Evolutionary conservation across 2,329 filamentous ascomycete genomes (phyloP), one percentile per base, ranked within the genome.

Genomic region (Talaromyces sp.): DNA sequence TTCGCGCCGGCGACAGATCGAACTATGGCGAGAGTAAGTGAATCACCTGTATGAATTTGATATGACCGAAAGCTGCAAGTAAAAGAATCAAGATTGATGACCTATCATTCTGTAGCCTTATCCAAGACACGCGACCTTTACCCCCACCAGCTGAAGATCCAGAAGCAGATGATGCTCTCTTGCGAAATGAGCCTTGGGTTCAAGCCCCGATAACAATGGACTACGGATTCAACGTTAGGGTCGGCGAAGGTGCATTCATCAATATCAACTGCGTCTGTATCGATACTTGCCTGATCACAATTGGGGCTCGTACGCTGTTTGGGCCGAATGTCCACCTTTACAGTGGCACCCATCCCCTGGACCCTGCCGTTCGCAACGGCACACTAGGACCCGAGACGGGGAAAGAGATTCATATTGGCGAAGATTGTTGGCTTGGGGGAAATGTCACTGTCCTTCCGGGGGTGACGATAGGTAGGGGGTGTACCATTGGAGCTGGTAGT

Each of bases 401-500:
- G 0, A 84, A 83, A 64, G 83, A 88, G 9, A 89, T 96, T 61
- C 81, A 78, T 35, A 84, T 96, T 55, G 89, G 87, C 0, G 86
- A 91, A 63, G 91, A 96, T 75, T 89, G 89, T 73, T 91, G 89
- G 89, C 73, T 93, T 31, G 89, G 86, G 1, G 88, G 88, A 0
- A 87, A 86, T 66, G 85, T 84, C 5, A 83, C 79, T 21, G 82
- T 96, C 17, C 75, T 92, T 43, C 85, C 89, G 0, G 91, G 91
- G 0, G 85, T 96, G 22, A 92, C 82, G 1, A 87, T 96, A 63
- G 91, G 91, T 0, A 79, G 81, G 56, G 90, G 91, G 0, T 80
- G 78, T 4, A 89, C 86, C 0, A 80, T 96, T 60, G 91, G 89
- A 1, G 91, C 91, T 1, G 89, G 88, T 1, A 90, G 87, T 69